Evolutionary conservation across 768 basidiomycete species (phyloP).

Genomic region (Boletus rufocinnamomeus): DNA sequence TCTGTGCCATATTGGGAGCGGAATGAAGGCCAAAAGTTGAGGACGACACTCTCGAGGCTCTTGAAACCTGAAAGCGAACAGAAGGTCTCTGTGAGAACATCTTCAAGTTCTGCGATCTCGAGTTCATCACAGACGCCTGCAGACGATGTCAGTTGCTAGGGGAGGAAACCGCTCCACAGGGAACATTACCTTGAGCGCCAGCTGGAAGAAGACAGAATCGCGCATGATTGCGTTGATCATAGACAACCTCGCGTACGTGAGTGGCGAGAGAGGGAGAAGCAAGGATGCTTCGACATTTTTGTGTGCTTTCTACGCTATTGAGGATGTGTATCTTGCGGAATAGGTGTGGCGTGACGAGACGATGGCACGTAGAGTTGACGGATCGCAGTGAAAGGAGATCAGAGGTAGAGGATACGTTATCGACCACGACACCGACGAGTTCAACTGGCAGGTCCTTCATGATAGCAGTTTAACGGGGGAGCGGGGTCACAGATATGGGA

Average conservation of each 20-base stretch:
- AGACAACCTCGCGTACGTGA: conserved; percentile 32
- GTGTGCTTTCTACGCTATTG: conserved; percentile 31
- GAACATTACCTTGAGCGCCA: conserved; percentile 14
- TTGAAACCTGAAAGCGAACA: conserved; percentile 22
- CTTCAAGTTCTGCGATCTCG: conserved; percentile 37
- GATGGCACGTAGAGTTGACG: conserved; percentile 29
- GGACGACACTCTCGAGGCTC: conserved; percentile 23
- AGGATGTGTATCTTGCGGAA: conserved; percentile 28
- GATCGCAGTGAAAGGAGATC: conserved; percentile 33
- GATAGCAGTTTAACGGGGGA: not conserved
- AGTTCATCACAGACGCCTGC: conserved; percentile 27
- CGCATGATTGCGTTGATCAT: conserved; percentile 30
- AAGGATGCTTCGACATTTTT: conserved; percentile 26
- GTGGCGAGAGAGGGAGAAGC: conserved; percentile 23
- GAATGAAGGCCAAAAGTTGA: conserved; percentile 37
- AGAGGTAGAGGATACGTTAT: conserved; percentile 24
- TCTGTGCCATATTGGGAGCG: conserved; percentile 24
- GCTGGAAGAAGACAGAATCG: conserved; percentile 26
- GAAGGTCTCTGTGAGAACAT: conserved; percentile 30
- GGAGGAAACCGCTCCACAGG: no score
- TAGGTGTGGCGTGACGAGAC: conserved; percentile 27
- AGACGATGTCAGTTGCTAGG: not conserved
- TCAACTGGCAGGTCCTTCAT: conserved; percentile 33
- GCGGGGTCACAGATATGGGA: not conserved
- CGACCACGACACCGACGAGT: conserved; percentile 28